Base-by-base conservation (phyloP, 352 stramenopile species). In the Globisporangium lucens region DNA sequence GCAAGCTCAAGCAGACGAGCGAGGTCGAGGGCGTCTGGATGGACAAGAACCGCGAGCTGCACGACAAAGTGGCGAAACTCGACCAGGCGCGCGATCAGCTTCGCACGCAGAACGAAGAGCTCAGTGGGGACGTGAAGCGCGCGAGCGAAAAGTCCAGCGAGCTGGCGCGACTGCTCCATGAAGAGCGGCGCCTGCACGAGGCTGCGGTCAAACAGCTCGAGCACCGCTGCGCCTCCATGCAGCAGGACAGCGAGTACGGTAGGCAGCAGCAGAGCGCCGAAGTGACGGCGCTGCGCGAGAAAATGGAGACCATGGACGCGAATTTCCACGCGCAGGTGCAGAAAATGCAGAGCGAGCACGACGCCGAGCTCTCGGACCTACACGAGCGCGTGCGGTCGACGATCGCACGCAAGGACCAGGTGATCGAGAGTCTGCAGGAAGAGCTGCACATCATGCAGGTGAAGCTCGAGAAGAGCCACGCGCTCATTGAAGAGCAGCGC, bases 21-120 rank as follows among this genome's bases (percentile, higher is more conserved):
- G 83, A 94, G 65, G 84, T 91, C n/a, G 84, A 93, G 27, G 72
- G 71, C 36, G 83, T 90, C n/a, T 94, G 86, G 86, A 92, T 94
- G 83, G 86, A 92, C 46, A 92, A 94, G 75, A 92, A 89, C 66
- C 79, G 82, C 20, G 83, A 91, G 66, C 68, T 94, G 43, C 83
- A 89, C 65, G 86, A 90, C 46, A 89, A 90, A 56, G 65, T 87
- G 41, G 72, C 70, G 61, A 81, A 78, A 29, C 63, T 91, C 49
- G 80, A 91, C 52, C 67, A 76, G 13, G 55, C 64, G 29, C 70
- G 80, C 43, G 78, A 91, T n/a, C 67, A 82, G 55, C 59, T 89
- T 10, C 76, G 75, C 1, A 57, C 63, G 13, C 73, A 93, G 56
- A 83, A 84, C 57, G 74, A 90, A 29, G 77, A 75, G 46, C 67